Conservation (phyloP, 2,329 filamentous ascomycete genomes). For the Colletotrichum viniferum region DNA sequence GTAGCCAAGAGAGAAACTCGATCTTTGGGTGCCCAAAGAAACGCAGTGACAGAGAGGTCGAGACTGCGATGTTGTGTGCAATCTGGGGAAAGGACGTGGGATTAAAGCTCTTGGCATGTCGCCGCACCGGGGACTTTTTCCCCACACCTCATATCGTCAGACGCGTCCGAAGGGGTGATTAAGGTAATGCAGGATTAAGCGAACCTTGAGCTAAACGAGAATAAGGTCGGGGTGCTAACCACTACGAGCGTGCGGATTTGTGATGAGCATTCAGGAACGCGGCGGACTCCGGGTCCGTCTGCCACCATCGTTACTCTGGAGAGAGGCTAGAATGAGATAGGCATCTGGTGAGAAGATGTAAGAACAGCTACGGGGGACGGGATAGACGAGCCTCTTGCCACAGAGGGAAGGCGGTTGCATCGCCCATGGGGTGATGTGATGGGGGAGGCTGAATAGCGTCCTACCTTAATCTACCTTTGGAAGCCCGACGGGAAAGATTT, state of each 20-base stretch:
- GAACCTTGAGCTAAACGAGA: not conserved
- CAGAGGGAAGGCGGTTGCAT: not conserved
- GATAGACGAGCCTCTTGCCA: not conserved
- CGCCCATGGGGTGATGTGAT: not conserved
- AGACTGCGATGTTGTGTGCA: not conserved
- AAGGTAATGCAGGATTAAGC: not conserved
- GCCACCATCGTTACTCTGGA: not conserved
- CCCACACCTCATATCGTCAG: not conserved
- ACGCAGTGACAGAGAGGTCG: not conserved
- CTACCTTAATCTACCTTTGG: not conserved
- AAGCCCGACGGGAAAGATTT: not conserved
- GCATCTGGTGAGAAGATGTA: not conserved
- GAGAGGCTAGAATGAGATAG: not conserved
- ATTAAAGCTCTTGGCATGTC: conserved; percentile 9
- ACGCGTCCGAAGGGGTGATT: not conserved
- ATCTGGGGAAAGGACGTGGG: conserved; percentile 10
- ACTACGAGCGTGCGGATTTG: not conserved
- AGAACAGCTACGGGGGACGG: not conserved
- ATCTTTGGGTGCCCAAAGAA: not conserved
- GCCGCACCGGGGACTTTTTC: not conserved
- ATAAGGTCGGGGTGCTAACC: not conserved
- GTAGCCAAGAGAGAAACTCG: not conserved
- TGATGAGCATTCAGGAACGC: not conserved
- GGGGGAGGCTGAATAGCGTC: not conserved
- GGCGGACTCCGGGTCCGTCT: not conserved